Percentiles rank a stretch among this genome's conserved stretches.
Conservation (phyloP, 2,329 filamentous ascomycete species). For the Lizonia empirigonia region DNA sequence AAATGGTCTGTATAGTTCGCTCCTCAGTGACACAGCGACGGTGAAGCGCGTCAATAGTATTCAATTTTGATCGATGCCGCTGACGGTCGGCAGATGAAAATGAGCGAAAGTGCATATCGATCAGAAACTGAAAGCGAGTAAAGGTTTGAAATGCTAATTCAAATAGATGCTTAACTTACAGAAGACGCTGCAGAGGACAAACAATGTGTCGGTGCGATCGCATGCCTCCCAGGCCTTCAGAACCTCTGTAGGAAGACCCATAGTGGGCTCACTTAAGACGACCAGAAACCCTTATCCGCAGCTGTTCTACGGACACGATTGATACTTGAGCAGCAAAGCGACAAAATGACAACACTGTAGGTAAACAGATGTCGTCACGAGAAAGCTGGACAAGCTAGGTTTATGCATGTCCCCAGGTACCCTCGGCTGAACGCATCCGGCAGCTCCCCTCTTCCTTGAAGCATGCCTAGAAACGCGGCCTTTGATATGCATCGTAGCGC, state of each 20-base stretch:
- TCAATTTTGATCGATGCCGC: no score
- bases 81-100: no score
- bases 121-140: no score
- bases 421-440: conserved; percentile 10
- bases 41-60: no score
- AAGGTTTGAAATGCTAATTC: no score
- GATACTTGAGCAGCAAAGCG: background rate
- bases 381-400: background rate
- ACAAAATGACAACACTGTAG: background rate
- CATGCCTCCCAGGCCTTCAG: conserved; percentile 57
- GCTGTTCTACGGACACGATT: no score
- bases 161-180: no score
- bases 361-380: background rate
- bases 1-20: no score
- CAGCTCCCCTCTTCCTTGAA: conserved; percentile 10
- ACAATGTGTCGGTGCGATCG: conserved; percentile 59
- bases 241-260: conserved; percentile 36
- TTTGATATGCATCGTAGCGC: conserved; percentile 24
- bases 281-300: no score
- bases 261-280: conserved; percentile 4
- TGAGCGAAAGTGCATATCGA: conserved; percentile 4
- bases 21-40: no score
- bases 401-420: conserved; percentile 5
- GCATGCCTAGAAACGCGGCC: conserved; percentile 28
- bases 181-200: conserved; percentile 59